Evolutionary conservation across 2,329 filamentous ascomycete species (phyloP), one percentile per base, ranked within the genome.

Genomic region (Sporothrix dimorphospora): DNA sequence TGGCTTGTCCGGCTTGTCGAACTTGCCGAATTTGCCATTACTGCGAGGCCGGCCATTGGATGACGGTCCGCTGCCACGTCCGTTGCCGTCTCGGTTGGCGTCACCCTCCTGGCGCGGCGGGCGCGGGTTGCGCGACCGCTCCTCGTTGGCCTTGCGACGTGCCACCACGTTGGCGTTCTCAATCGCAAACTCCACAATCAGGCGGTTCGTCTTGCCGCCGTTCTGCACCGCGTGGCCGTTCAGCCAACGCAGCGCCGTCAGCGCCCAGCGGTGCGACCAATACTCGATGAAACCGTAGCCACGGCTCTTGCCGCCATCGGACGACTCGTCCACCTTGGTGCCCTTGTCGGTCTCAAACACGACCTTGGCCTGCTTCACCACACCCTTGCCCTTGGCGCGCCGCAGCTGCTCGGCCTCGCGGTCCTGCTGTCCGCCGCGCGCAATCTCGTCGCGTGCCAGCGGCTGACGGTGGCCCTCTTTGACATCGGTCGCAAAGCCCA

Each of bases 271-370:
- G 79, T 99, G 96, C 40, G 93, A 96, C 75, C 90, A 92, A 82
- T 98, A 99, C 83, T 99, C 96, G 76, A 99, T 92, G 84, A 99
- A 99, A 14, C 97, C 96, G 80, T 99, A 99, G 5, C 96, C 96
- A 80, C 95, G 89, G 80, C 92, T 96, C 79, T 92, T 89, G 63
- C 94, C 94, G 7, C 90, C 94, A 57, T 53, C 72, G 40, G 57
- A 66, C 61, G 69, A n/a, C 82, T 97, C 94, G 9, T 87, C 82
- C 16, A 97, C 89, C 83, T 98, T 98, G 78, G 89, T 89, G 61
- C 96, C 96, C 76, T 96, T 90, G 47, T 88, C 88, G 71, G 91
- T 92, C 83, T 99, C 96, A 78, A 96, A 98, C 49, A 98, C 92
- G 71, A 99, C 89, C 85, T 98, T 99, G 71, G 95, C 92, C 82